Evolutionary conservation across 345 rosid species (phyloP), one percentile per base, ranked within the genome.

Genomic region (Schrenkiella parvula): DNA sequence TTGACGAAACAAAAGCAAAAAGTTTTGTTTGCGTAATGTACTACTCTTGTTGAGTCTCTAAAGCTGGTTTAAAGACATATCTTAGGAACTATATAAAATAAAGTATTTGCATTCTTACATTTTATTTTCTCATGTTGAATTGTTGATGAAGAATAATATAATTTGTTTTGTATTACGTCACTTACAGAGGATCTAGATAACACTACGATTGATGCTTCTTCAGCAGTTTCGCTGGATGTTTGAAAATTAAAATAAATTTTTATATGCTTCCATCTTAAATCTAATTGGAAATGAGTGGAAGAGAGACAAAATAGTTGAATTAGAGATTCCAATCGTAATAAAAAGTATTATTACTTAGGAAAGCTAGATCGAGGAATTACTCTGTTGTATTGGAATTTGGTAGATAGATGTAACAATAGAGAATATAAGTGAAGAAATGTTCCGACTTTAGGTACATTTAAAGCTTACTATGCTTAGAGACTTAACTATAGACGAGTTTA

Each of bases 61-160:
- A 7, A 58, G 44, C 11, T 57, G 5, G 14, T 47, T 47, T 58
- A 72, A n/a, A n/a, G 57, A 64, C 51, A n/a, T 52, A 23, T 25
- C 6, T 64, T 32, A 31, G 50, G 21, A 60, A 61, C 29, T 39
- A 54, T 23, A 32, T 44, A 34, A 64, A 64, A 64, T 73, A 64
- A 72, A 35, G 58, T 64, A 73, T 55, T 23, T 43, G 58, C 41
- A 55, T 34, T 31, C 47, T 72, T 70, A 5, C 13, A 15, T 4
- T 35, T 47, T 19, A 10, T 53, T n/a, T 14, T 67, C 1, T 32
- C 32, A 43, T 43, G 56, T 5, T n/a, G n/a, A n/a, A n/a, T n/a
- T n/a, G n/a, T n/a, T 9, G 12, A 28, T 11, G 25, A 38, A 54
- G 23, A 14, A 8, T 17, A 32, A 32, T 32, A 2, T 4, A 25